Evolutionary conservation across 2,329 filamentous ascomycete species (phyloP).

Genomic region (Venturia pyrina): DNA sequence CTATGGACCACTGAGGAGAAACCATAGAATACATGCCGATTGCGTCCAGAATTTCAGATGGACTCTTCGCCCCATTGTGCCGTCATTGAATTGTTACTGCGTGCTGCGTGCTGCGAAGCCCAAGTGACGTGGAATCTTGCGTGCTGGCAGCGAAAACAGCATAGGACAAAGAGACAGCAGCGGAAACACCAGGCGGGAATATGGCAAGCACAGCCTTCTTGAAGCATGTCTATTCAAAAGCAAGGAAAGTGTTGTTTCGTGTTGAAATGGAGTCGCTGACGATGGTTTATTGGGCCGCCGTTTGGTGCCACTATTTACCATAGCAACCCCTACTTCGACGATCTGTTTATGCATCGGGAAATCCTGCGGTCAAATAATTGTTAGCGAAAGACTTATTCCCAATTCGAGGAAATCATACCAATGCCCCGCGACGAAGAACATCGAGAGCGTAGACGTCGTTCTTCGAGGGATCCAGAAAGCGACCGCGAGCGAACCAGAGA

Average conservation of each 20-base stretch:
- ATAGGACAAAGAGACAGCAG: no score
- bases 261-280: not conserved
- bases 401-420: not conserved
- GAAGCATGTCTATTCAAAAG: not conserved
- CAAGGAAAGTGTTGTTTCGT: not conserved
- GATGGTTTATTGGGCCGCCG: not conserved
- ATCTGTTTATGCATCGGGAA: not conserved
- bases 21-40: no score
- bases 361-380: not conserved
- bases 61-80: no score
- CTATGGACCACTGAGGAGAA: no score
- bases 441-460: conserved; percentile 10
- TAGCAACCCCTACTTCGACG: not conserved
- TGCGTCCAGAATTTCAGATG: no score
- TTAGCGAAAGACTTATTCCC: not conserved
- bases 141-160: no score
- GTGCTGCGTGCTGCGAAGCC: no score
- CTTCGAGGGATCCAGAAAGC: conserved; percentile 11
- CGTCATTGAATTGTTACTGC: no score
- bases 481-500: conserved; percentile 4
- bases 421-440: conserved; percentile 9
- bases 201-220: not conserved
- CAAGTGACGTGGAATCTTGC: no score
- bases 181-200: not conserved
- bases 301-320: not conserved